Percentiles rank a stretch among this genome's conserved stretches.
Conservation (phyloP, 371 early-diverging fungal genomes). For the Gilbertella persicaria region DNA sequence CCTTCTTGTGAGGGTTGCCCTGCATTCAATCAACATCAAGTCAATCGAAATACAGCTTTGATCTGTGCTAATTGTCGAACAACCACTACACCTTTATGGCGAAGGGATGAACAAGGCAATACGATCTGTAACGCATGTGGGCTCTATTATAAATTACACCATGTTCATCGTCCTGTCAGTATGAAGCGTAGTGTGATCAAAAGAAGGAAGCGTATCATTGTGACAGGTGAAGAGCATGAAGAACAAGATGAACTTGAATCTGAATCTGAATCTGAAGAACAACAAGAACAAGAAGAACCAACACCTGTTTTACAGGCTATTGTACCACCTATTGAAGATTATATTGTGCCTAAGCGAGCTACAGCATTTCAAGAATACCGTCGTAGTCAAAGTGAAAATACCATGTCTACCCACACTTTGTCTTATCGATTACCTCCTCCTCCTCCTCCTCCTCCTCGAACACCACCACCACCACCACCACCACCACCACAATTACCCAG, state of each 20-base stretch:
- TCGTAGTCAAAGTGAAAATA: background rate
- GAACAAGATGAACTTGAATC: constrained; percentile 19
- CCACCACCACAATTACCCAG: constrained; percentile 13
- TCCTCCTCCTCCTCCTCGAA: constrained; percentile 22
- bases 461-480: constrained; percentile 14
- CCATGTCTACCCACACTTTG: background rate
- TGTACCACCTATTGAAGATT: constrained; percentile 48
- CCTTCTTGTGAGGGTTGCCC: constrained; percentile 79
- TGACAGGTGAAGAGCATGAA: constrained; percentile 14
- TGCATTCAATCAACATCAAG: constrained; percentile 73
- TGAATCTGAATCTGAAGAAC: constrained; percentile 5
- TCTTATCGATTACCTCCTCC: constrained; percentile 17
- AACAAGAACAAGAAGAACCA: constrained; percentile 5
- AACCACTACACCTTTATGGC: constrained; percentile 88
- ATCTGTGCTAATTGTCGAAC: constrained; percentile 84
- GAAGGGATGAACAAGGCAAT: constrained; percentile 77
- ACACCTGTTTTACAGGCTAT: background rate
- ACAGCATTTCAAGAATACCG: background rate
- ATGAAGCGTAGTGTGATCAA: constrained; percentile 86
- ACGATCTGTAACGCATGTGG: constrained; percentile 90
- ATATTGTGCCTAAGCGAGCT: constrained; percentile 33
- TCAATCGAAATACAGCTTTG: constrained; percentile 46
- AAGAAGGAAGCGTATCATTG: constrained; percentile 72
- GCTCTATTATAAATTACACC: constrained; percentile 82
- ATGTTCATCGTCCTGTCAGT: constrained; percentile 72